These are phyloP conservation scores for Lentinula guzmanii DNA, from an alignment of 768 basidiomycete genomes.

Conservation along the genomic window DNA sequence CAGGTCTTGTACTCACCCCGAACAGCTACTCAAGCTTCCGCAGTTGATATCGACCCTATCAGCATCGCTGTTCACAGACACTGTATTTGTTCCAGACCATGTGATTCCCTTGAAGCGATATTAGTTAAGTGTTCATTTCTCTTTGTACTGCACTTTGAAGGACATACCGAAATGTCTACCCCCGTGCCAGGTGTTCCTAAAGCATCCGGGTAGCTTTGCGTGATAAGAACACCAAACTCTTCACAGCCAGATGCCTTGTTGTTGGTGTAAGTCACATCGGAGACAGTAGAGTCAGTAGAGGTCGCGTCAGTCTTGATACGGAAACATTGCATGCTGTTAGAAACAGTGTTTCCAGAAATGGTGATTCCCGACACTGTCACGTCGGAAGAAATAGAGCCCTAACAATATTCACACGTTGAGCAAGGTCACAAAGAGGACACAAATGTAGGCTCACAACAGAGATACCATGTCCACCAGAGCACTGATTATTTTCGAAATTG, in stretches of 20 bases:
- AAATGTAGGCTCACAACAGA: background rate
- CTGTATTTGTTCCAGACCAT: slow-evolving; percentile 2
- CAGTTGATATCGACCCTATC: slow-evolving; percentile 5
- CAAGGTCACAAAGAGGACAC: background rate
- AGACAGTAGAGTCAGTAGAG: slow-evolving; percentile 1
- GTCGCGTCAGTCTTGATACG: slow-evolving; percentile 6
- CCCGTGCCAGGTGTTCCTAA: slow-evolving; percentile 4
- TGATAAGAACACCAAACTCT: slow-evolving; percentile 4
- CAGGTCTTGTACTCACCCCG: background rate
- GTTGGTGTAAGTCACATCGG: background rate
- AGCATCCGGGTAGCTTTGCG: slow-evolving; percentile 3
- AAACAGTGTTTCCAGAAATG: slow-evolving; percentile 4
- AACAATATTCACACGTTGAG: background rate
- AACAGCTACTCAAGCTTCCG: slow-evolving; percentile 3
- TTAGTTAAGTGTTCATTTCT: background rate
- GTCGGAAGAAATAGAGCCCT: slow-evolving; percentile 3
- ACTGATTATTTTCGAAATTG: slow-evolving; percentile 4
- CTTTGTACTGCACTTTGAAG: background rate
- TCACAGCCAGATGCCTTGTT: slow-evolving; percentile 2
- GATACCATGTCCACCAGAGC: slow-evolving; percentile 7
- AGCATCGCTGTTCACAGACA: slow-evolving; percentile 1
- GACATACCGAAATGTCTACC: slow-evolving; percentile 1
- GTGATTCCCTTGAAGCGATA: background rate
- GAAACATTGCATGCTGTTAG: slow-evolving; percentile 1
- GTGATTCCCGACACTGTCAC: background rate